Evolutionary conservation across 2,329 filamentous ascomycete genomes (phyloP), one percentile per base, ranked within the genome.

Genomic region (Dothistroma pini): DNA sequence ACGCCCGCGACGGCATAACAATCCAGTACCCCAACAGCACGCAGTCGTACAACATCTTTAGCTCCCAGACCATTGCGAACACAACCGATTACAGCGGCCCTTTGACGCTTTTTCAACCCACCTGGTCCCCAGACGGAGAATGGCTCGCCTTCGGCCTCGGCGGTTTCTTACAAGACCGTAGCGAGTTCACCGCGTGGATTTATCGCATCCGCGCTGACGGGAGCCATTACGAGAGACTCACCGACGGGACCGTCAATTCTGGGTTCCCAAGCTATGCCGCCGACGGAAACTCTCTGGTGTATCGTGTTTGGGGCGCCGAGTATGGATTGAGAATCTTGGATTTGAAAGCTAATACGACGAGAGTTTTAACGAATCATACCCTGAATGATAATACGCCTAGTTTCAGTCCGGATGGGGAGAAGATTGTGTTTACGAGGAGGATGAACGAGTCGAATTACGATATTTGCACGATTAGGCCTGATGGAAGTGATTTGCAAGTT

Each of bases 401-500:
- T 16, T 64, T 47, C 52, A 60, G 53, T 29, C 60, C 63, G 1
- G 51, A 54, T 38, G 60, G 63, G 1, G 48, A 53, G 4, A 31
- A 29, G 12, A 62, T 64, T 32, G 12, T 65, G 9, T 63, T 65
- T 57, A 65, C 60, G 1, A 41, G 63, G 2, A 35, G 60, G 5
- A 57, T 57, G 31, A 62, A 60, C 35, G 54, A 57, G n/a, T 58
- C 60, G 2, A 59, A 61, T 29, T 65, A 58, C 35, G 60, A 65
- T 11, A 55, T 65, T 54, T 63, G 53, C 55, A 63, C 60, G 0
- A 63, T 65, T 4, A 31, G 32, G 1, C 56, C 63, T n/a, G 57
- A 65, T 32, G 63, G 60, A 2, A 56, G 60, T 12, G 63, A 62
- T n/a, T 31, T 59, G n/a, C 52, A 58, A n/a, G 50, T 55, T 14